Evolutionary conservation across 768 basidiomycete species (phyloP).

Genomic region (Hortiboletus flavorubellus): DNA sequence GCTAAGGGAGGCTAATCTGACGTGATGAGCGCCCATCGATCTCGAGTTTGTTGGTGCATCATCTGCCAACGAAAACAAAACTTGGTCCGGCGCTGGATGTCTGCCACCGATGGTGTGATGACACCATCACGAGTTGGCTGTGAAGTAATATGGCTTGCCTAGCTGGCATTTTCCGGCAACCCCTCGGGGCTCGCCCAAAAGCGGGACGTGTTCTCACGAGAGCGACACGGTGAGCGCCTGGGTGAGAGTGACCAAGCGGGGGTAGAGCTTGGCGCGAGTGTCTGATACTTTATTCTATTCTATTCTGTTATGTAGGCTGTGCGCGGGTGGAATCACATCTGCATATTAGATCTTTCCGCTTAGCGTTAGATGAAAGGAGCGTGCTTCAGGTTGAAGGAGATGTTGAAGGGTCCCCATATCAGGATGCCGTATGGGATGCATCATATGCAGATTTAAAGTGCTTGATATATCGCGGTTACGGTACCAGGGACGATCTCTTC

Average conservation of each 20-base stretch:
- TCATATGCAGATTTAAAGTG: conserved; percentile 33
- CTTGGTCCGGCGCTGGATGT: conserved; percentile 10
- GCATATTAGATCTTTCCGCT: conserved; percentile 34
- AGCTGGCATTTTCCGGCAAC: conserved; percentile 17
- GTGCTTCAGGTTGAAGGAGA: conserved; percentile 24
- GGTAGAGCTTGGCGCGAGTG: conserved; percentile 7
- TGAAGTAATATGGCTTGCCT: conserved; percentile 23
- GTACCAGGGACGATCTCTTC: conserved; percentile 36
- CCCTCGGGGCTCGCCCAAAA: conserved; percentile 18
- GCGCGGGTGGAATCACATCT: conserved; percentile 29
- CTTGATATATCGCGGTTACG: conserved; percentile 35
- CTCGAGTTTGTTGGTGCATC: conserved; percentile 21
- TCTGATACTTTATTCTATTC: conserved; percentile 8
- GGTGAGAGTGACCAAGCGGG: conserved; percentile 8
- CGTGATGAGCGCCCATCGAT: conserved; percentile 16
- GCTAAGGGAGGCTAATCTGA: conserved; percentile 23
- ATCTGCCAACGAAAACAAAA: conserved; percentile 21
- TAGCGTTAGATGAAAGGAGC: conserved; percentile 36
- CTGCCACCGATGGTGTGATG: conserved; percentile 17
- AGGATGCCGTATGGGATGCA: conserved; percentile 33
- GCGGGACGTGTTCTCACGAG: conserved; percentile 12
- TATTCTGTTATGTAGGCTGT: conserved; percentile 23
- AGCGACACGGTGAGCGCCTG: not conserved
- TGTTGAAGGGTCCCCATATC: conserved; percentile 28
- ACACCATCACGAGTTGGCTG: conserved; percentile 12